Conservation (phyloP, 352 stramenopile species). For the Lagenidium sp. region DNA sequence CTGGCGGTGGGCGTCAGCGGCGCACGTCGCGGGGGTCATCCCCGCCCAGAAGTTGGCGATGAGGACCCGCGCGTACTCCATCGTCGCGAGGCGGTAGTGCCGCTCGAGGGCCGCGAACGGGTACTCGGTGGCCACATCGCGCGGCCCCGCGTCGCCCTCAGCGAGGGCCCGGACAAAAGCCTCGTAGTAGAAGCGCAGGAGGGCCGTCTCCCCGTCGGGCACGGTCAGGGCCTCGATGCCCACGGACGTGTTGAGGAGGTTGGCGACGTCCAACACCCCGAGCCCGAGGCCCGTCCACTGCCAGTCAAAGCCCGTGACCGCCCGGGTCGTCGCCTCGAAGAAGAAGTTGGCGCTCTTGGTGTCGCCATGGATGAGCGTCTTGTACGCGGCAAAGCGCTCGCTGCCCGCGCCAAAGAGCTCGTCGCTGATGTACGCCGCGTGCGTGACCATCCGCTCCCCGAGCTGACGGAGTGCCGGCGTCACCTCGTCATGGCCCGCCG, state of each 20-base stretch:
- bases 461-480: conserved; percentile 13
- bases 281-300: conserved; percentile 59
- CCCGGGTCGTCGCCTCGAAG: conserved; percentile 27
- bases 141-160: not conserved
- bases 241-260: conserved; percentile 61
- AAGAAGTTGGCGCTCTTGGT: conserved; percentile 72
- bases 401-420: conserved; percentile 20
- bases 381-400: conserved; percentile 12
- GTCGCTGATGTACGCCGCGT: conserved; percentile 38
- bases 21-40: conserved; percentile 38
- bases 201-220: conserved; percentile 11
- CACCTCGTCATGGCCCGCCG: conserved; percentile 1
- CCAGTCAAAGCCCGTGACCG: conserved; percentile 65
- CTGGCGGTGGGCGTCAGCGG: conserved; percentile 23
- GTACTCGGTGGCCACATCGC: too few species aligned
- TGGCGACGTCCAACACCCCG: conserved; percentile 52
- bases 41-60: conserved; percentile 52
- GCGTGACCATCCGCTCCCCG: conserved; percentile 30
- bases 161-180: conserved; percentile 14
- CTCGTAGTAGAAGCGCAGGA: conserved; percentile 54
- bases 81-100: conserved; percentile 44
- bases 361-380: conserved; percentile 54
- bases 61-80: conserved; percentile 59
- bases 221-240: conserved; percentile 29
- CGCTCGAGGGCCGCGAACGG: conserved; percentile 38